Base-by-base conservation (phyloP, 495 filamentous ascomycete genomes). In the Podospora didyma region DNA sequence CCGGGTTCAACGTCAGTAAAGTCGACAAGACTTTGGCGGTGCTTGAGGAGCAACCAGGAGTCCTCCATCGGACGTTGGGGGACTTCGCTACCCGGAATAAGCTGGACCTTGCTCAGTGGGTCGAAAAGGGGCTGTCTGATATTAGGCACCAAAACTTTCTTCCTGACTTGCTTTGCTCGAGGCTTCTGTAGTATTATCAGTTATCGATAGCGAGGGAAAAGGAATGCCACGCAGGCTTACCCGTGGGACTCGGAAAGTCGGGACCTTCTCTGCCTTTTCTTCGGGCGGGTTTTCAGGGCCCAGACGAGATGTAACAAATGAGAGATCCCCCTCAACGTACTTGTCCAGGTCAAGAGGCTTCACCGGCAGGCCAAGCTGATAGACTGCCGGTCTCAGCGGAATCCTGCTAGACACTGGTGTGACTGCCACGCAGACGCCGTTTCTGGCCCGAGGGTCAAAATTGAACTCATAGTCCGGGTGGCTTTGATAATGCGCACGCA, bases 91-190 rank as follows among this genome's bases (percentile, higher is more conserved):
- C 78, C 79, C 2, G 77, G 73, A n/a, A 71, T 58, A 9, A 82
- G 72, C 5, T 65, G 55, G 20, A 69, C 71, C 56, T 81, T 82
- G 61, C 73, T 75, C 16, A 78, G 66, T 1, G 75, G 73, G 59
- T 82, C 73, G 53, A 72, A 82, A 35, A 82, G 74, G 14, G 74
- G 76, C 34, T 79, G 76, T 17, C 75, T 72, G 22, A 72, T 76
- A 26, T 74, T 62, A 19, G 80, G 80, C 39, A 82, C 74, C 11
- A 70, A 42, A 17, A 76, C 64, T 53, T 61, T 70, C 42, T 63
- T 57, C 11, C 46, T 55, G 19, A 50, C 24, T 9, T 55, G 53
- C 19, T 58, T 60, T 35, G 46, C 23, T 7, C 23, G 21, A 45
- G 34, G 47, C 61, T 60, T 57, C 49, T 60, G 59, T 19, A 11